Conservation (phyloP, 257 asterid species). For the Capsicum pubescens region DNA sequence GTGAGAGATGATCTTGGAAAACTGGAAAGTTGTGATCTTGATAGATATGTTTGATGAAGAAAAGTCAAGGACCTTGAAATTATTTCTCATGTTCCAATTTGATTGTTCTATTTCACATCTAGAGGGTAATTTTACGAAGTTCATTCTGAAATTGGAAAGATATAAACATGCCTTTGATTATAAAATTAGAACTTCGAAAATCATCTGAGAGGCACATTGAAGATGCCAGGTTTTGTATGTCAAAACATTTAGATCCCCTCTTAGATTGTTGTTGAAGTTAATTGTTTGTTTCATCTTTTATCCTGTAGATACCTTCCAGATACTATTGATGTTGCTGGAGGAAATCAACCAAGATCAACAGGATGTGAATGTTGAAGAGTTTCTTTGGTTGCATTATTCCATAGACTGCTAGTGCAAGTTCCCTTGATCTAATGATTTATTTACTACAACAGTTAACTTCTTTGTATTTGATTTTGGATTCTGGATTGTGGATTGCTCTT, state of each 20-base stretch:
- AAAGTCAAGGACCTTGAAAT: background rate
- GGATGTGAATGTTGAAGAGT: constrained; percentile 63
- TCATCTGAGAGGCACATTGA: constrained; percentile 3
- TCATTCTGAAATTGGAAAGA: background rate
- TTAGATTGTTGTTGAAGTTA: background rate
- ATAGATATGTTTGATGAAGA: constrained; percentile 17
- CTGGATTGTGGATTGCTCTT: background rate
- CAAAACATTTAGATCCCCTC: constrained; percentile 22
- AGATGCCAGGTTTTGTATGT: background rate
- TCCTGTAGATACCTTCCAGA: constrained; percentile 51
- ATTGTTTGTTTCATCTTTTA: constrained; percentile 10
- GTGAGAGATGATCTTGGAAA: background rate
- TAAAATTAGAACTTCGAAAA: background rate
- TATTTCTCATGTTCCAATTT: background rate
- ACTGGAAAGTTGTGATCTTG: background rate
- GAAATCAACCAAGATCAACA: constrained; percentile 66
- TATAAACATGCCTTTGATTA: background rate
- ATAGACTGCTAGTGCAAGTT: constrained; percentile 10
- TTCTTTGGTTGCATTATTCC: constrained; percentile 7
- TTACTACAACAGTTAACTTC: background rate
- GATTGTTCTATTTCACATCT: background rate
- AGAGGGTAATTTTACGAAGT: background rate
- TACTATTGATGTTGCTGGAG: constrained; percentile 62
- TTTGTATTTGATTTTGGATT: constrained; percentile 15
- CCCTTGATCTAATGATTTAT: constrained; percentile 28